Evolutionary conservation across 208 protist genomes (phyloP).

Genomic region (Trypanosomatidae sp.): DNA sequence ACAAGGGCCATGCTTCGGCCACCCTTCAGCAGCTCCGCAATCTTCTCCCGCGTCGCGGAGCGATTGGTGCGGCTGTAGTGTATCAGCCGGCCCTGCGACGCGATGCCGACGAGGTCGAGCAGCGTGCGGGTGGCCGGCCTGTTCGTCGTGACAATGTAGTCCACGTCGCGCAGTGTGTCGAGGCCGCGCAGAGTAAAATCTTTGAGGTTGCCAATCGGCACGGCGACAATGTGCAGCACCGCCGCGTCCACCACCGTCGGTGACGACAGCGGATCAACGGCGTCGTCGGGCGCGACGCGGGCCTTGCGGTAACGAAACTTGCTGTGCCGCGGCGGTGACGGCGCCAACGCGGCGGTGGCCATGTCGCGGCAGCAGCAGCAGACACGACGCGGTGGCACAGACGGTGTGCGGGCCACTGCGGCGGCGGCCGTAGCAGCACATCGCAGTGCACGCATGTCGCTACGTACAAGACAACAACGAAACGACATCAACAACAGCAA

Average conservation of each 20-base stretch:
- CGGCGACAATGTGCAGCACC: constrained; percentile 74
- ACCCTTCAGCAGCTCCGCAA: constrained; percentile 73
- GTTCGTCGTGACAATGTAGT: constrained; percentile 84
- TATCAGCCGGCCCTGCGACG: constrained; percentile 66
- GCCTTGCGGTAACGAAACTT: constrained; percentile 48
- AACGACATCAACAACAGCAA: too few relatives aligned
- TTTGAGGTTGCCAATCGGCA: constrained; percentile 88
- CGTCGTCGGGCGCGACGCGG: constrained; percentile 37
- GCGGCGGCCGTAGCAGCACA: too few relatives aligned
- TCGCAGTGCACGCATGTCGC: too few relatives aligned
- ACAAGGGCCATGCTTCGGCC: constrained; percentile 86
- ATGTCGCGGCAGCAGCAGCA: too few relatives aligned
- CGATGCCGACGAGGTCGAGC: constrained; percentile 74
- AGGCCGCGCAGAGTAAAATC: constrained; percentile 80
- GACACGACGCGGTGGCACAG: too few relatives aligned
- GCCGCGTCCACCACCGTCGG: constrained; percentile 62
- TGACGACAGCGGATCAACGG: constrained; percentile 69
- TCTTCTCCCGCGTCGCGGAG: constrained; percentile 40
- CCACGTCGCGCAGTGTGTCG: constrained; percentile 67
- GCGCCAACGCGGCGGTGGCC: too few relatives aligned
- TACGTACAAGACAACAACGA: too few relatives aligned
- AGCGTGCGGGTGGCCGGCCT: constrained; percentile 70
- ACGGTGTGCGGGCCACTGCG: too few relatives aligned
- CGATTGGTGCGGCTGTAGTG: constrained; percentile 73
- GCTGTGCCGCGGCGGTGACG: too few relatives aligned